Evolutionary conservation across 2,329 filamentous ascomycete genomes (phyloP).

Genomic region (Mycosphaerella sp.): DNA sequence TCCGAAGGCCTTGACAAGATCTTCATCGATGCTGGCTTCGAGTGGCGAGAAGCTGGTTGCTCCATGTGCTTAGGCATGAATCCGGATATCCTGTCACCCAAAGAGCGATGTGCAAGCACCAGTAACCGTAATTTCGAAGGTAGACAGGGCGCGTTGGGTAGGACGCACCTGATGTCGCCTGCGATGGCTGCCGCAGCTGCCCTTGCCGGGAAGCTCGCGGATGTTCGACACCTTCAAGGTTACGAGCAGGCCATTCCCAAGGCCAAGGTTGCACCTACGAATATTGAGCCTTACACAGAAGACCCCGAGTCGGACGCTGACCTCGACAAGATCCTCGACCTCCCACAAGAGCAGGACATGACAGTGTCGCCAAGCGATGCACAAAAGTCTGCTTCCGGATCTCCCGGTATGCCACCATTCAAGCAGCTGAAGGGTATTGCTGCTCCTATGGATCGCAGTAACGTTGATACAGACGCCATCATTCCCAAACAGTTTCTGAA

Average conservation of each 20-base stretch:
- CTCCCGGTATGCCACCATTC: conserved; percentile 74
- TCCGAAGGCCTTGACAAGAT: conserved; percentile 87
- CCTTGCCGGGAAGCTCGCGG: conserved; percentile 82
- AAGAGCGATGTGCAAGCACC: conserved; percentile 90
- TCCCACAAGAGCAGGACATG: conserved; percentile 46
- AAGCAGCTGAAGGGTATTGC: conserved; percentile 76
- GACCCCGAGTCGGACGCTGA: conserved; percentile 57
- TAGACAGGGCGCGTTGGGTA: conserved; percentile 81
- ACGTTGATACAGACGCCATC: conserved; percentile 98
- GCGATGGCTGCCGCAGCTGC: conserved; percentile 92
- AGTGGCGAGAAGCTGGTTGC: conserved; percentile 97
- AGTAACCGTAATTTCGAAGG: conserved; percentile 98
- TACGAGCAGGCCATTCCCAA: conserved; percentile 41
- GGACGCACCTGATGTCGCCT: conserved; percentile 94
- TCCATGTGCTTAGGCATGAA: conserved; percentile 99
- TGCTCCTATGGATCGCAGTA: conserved; percentile 77
- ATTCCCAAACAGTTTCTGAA: conserved; percentile 99
- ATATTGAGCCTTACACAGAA: conserved; percentile 50
- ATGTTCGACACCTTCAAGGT: conserved; percentile 71
- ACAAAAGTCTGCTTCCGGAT: conserved; percentile 42
- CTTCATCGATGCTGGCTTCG: conserved; percentile 85
- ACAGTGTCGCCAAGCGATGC: conserved; percentile 47
- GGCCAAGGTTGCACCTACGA: conserved; percentile 48
- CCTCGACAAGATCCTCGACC: conserved; percentile 57
- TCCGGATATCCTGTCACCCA: conserved; percentile 86